A percentile compares a stretch with the other conserved stretches of the same genome.
These are phyloP conservation scores for Starmerella khaoyaiensis DNA, from an alignment of 805 yeast species.

Conservation along the genomic window DNA sequence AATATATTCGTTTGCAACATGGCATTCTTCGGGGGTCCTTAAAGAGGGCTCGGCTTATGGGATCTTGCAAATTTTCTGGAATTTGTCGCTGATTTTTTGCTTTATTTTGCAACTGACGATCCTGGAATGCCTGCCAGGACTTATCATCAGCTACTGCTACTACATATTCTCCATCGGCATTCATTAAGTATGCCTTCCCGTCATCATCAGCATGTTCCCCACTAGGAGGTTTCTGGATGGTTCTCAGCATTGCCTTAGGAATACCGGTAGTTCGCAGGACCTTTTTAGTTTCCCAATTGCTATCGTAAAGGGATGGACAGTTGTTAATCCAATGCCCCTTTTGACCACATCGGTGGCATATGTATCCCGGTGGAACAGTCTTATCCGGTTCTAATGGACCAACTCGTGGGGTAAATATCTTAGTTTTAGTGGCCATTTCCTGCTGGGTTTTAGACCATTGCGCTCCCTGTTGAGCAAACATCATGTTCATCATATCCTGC, in stretches of 20 bases:
- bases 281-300: constrained; percentile 83
- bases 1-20: constrained; percentile 52
- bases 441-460: constrained; percentile 95
- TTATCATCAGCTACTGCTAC: constrained; percentile 88
- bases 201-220: constrained; percentile 42
- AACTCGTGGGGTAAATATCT: constrained; percentile 36
- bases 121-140: constrained; percentile 80
- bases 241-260: constrained; percentile 80
- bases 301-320: constrained; percentile 89
- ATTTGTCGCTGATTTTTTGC: constrained; percentile 37
- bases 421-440: constrained; percentile 71
- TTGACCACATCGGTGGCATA: constrained; percentile 92
- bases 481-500: constrained; percentile 62
- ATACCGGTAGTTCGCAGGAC: constrained; percentile 93
- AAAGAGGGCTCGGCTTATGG: constrained; percentile 51
- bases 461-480: constrained; percentile 87
- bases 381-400: constrained; percentile 38
- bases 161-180: constrained; percentile 90
- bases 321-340: constrained; percentile 92
- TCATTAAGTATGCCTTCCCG: constrained; percentile 57
- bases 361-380: constrained; percentile 83
- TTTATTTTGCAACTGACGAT: constrained; percentile 38
- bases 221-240: constrained; percentile 60
- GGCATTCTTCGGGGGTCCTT: constrained; percentile 68
- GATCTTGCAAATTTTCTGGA: constrained; percentile 53